Evolutionary conservation across 1,284 basidiomycete species (phyloP).

Genomic region (Fomitopsis palustris): DNA sequence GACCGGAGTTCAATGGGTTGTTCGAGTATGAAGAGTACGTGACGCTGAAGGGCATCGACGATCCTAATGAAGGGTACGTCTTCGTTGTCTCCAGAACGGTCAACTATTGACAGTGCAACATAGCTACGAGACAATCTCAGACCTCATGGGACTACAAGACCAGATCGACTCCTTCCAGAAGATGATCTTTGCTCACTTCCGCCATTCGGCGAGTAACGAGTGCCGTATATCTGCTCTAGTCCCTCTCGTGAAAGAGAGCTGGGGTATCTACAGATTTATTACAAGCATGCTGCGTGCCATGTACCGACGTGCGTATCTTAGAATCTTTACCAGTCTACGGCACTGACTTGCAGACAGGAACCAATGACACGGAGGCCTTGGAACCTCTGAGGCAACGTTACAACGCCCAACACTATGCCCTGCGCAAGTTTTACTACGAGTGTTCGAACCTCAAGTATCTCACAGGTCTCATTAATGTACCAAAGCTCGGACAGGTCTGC

Average conservation of each 20-base stretch:
- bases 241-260: conserved; percentile 94
- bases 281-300: conserved; percentile 96
- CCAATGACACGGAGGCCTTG: conserved; percentile 82
- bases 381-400: conserved; percentile 85
- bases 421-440: conserved; percentile 96
- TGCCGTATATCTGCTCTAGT: conserved; percentile 93
- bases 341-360: conserved; percentile 49
- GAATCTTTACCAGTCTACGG: background rate
- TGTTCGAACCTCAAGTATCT: conserved; percentile 96
- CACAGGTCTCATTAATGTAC: conserved; percentile 93
- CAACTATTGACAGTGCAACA: background rate
- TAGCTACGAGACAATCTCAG: conserved; percentile 94
- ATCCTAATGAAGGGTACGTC: conserved; percentile 93
- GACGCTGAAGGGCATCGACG: conserved; percentile 92
- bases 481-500: conserved; percentile 85
- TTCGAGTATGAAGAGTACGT: conserved; percentile 98
- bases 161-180: conserved; percentile 98
- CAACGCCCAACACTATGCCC: conserved; percentile 83
- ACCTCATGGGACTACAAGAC: conserved; percentile 94
- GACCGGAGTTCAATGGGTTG: conserved; percentile 93
- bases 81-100: background rate
- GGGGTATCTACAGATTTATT: conserved; percentile 96
- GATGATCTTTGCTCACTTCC: conserved; percentile 91
- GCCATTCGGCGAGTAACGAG: conserved; percentile 88
- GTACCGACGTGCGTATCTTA: conserved; percentile 70